Base-by-base conservation (phyloP, 306 rosid species). In the Notholithocarpus densiflorus region DNA sequence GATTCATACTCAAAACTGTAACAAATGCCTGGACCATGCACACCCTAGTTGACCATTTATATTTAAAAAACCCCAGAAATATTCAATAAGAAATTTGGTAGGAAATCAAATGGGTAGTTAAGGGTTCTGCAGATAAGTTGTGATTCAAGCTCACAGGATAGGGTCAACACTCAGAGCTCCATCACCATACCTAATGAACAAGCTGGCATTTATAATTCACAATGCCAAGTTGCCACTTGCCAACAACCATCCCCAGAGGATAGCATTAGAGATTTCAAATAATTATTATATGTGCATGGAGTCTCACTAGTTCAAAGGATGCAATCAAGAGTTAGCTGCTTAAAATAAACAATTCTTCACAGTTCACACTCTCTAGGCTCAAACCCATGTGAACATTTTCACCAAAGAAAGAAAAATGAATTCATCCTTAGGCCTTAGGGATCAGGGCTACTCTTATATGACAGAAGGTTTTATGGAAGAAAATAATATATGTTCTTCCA, bases 121-220 rank as follows among this genome's bases (percentile, higher is more conserved):
- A 68, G 24, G 15, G 52, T 6, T 34, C 15, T 19, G 69, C 69
- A 68, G 18, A 68, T 68, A 8, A 68, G 52, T 7, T 27, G 43
- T 62, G n/a, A 8, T 27, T 62, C 69, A 62, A 62, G 69, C n/a
- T 27, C 43, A 15, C 12, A 62, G 19, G 72, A 66, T 66, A 23
- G 72, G 72, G 15, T 66, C 72, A 66, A 32, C 72, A 32, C 51
- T 34, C 21, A 31, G 14, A 37, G 31, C 45, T 40, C 45, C 45
- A 8, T 40, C 45, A 75, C 37, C 21, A 18, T 64, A 51, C 53
- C 73, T 64, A 51, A 69, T 51, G 64, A 74, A 57, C 79, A 51
- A 64, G 73, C 73, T 51, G 62, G 72, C 79, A 45, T 27, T 26
- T 4, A 32, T 57, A 26, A 13, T 64, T 43, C n/a, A 34, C 9